phyloP scores from a whole-genome alignment of 306 rosid genomes.

The Quercus dentata region DNA sequence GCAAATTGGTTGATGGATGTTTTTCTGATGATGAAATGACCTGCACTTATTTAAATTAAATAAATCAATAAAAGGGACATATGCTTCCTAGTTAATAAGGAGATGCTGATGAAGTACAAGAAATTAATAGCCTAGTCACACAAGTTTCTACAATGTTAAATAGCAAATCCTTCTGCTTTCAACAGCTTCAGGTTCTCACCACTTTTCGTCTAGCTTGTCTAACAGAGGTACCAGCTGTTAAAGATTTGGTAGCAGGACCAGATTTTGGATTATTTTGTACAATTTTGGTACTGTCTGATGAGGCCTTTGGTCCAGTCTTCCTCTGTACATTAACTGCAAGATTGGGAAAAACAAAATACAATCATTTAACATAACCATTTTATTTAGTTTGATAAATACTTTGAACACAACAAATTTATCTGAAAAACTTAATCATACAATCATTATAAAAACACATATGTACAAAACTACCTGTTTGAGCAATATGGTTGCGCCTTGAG shows the following conservation, averaged over 20 bases:
- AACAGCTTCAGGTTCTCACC: constrained; percentile 51
- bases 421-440: background rate
- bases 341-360: constrained; percentile 14
- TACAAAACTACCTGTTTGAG: constrained; percentile 41
- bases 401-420: background rate
- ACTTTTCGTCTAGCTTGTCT: constrained; percentile 46
- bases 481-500: constrained; percentile 50
- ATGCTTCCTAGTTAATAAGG: constrained; percentile 18
- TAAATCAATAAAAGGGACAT: constrained; percentile 11
- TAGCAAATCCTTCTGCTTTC: constrained; percentile 9
- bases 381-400: background rate
- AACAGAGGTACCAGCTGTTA: constrained; percentile 39
- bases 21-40: constrained; percentile 37
- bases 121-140: background rate
- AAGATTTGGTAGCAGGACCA: constrained; percentile 34
- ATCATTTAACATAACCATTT: background rate
- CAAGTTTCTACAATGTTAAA: background rate
- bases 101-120: background rate
- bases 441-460: background rate
- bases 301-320: constrained; percentile 28
- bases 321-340: constrained; percentile 38
- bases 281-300: constrained; percentile 26
- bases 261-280: constrained; percentile 32
- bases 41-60: constrained; percentile 36
- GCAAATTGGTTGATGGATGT: constrained; percentile 18